Conservation (phyloP, 2,329 filamentous ascomycete genomes). For the Pyricularia sp. region DNA sequence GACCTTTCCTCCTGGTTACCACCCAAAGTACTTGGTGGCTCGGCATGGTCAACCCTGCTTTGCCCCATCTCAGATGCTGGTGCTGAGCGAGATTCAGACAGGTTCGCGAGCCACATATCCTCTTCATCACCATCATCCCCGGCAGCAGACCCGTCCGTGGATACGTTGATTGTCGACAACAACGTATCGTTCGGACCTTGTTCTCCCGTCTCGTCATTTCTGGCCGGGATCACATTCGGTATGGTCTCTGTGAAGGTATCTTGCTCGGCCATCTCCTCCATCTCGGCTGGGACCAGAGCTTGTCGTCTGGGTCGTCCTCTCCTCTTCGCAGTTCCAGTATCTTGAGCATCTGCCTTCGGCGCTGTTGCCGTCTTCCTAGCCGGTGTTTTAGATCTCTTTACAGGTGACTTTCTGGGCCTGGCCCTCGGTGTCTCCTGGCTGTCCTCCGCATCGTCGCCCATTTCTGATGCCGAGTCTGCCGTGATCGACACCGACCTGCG, state of each 20-base stretch:
- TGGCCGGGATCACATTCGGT: not conserved
- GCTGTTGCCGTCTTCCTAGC: conserved; percentile 16
- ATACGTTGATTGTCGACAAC: not conserved
- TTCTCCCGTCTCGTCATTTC: not conserved
- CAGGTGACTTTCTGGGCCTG: conserved; percentile 11
- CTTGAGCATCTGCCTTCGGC: conserved; percentile 12
- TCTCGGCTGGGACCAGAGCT: conserved; percentile 14
- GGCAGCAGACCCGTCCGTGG: not conserved
- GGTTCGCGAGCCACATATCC: conserved; percentile 12
- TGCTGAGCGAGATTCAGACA: conserved; percentile 8
- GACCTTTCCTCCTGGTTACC: not conserved
- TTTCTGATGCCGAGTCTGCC: conserved; percentile 14
- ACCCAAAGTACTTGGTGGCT: not conserved
- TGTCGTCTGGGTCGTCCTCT: conserved; percentile 21
- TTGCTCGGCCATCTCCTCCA: conserved; percentile 16
- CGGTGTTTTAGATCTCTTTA: conserved; percentile 7
- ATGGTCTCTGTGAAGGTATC: conserved; percentile 6
- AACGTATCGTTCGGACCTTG: conserved; percentile 7
- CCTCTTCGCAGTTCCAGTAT: conserved; percentile 16
- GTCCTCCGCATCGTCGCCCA: conserved; percentile 15
- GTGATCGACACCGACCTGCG: conserved; percentile 18
- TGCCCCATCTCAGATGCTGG: not conserved
- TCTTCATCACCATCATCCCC: conserved; percentile 7
- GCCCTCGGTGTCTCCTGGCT: conserved; percentile 18
- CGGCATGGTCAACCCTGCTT: not conserved